Percentiles rank a stretch among this genome's conserved stretches.
phyloP scores from a whole-genome alignment of 257 asterid genomes.

The Capsicum pubescens region DNA sequence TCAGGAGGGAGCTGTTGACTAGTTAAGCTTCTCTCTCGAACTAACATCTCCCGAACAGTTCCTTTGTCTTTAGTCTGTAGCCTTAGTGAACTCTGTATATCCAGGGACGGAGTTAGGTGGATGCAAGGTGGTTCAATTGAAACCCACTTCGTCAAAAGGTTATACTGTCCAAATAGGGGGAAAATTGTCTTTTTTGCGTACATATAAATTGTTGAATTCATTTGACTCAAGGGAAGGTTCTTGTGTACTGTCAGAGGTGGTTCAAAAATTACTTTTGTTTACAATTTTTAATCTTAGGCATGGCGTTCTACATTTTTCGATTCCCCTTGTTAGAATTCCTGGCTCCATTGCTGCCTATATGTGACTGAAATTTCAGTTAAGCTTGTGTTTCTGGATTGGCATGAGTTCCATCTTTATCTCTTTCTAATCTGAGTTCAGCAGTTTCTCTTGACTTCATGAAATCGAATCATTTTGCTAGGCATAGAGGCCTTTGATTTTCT shows the following conservation, averaged over 20 bases:
- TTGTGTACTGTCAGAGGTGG: not conserved
- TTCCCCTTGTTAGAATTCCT: not conserved
- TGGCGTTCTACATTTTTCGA: not conserved
- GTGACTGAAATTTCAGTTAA: not conserved
- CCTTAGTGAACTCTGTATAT: not conserved
- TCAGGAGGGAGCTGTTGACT: not conserved
- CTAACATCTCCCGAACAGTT: not conserved
- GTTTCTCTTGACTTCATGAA: not conserved
- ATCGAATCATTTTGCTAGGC: not conserved
- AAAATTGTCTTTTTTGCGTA: not conserved
- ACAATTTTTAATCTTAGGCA: not conserved
- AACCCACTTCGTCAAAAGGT: not conserved
- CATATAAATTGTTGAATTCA: not conserved
- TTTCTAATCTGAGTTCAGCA: not conserved
- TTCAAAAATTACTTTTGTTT: not conserved
- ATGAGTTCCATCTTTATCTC: not conserved
- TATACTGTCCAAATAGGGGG: not conserved
- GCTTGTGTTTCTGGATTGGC: not conserved
- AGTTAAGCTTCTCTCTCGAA: not conserved
- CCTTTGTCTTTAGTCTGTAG: not conserved
- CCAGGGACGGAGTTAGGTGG: not conserved
- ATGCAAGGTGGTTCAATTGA: not conserved
- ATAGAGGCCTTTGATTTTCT: not conserved
- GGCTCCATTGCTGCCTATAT: not conserved
- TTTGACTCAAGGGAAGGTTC: not conserved